A percentile compares a stretch with the other conserved stretches of the same genome.
phyloP scores from a whole-genome alignment of 345 rosid genomes.

The Gossypioides kirkii region DNA sequence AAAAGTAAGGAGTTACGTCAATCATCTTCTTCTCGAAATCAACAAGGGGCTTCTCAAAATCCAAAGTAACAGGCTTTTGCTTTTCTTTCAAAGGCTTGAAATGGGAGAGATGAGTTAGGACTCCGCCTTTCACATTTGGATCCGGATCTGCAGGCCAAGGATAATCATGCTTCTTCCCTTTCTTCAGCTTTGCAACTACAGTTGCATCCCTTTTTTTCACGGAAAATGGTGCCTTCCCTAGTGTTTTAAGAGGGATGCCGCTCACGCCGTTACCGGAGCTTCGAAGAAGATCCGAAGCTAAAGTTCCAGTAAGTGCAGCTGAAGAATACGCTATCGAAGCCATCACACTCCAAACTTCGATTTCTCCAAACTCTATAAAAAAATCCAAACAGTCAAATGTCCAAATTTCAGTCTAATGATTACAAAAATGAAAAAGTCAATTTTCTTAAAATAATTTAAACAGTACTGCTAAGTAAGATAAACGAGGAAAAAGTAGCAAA shows the following conservation, averaged over 20 bases:
- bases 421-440: background rate
- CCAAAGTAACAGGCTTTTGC: conserved; percentile 78
- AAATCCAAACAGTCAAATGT: conserved; percentile 16
- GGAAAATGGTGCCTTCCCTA: conserved; percentile 42
- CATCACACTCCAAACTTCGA: conserved; percentile 34
- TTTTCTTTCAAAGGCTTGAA: conserved; percentile 74
- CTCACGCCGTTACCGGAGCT: conserved; percentile 50
- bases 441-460: background rate
- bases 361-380: conserved; percentile 16
- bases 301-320: conserved; percentile 38
- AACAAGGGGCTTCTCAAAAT: conserved; percentile 86
- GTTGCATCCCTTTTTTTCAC: conserved; percentile 25
- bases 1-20: conserved; percentile 42
- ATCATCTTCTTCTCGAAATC: conserved; percentile 75
- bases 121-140: conserved; percentile 86
- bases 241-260: conserved; percentile 52
- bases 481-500: background rate
- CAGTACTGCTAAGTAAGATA: background rate
- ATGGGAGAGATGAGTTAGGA: conserved; percentile 65
- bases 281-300: conserved; percentile 77
- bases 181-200: conserved; percentile 58
- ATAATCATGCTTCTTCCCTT: conserved; percentile 80
- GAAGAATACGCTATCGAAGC: conserved; percentile 54
- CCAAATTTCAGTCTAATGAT: background rate
- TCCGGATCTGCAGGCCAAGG: conserved; percentile 96